phyloP scores from a whole-genome alignment of 495 filamentous ascomycete genomes.

The Podospora fimiseda region DNA sequence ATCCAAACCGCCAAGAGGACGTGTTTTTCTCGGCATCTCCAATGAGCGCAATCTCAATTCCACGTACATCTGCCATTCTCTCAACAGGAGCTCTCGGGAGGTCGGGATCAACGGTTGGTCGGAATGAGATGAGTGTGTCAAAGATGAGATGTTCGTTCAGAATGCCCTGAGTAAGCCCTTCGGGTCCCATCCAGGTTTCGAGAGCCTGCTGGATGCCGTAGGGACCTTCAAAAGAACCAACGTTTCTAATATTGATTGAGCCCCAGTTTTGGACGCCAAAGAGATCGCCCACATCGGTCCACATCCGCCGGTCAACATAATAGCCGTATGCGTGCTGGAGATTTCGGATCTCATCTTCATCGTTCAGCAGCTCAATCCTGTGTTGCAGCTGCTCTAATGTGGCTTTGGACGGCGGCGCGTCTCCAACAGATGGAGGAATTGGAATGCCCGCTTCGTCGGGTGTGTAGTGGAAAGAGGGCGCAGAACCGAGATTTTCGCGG shows the following conservation, averaged over 20 bases:
- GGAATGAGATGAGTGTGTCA: slow-evolving; percentile 13
- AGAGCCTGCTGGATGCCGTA: slow-evolving; percentile 5
- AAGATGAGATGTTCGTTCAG: slow-evolving; percentile 20
- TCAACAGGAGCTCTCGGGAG: not conserved
- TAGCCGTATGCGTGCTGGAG: slow-evolving; percentile 14
- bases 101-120: not conserved
- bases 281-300: slow-evolving; percentile 17
- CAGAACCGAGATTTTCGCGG: slow-evolving; percentile 4
- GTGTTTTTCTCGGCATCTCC: slow-evolving; percentile 9
- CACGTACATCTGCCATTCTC: slow-evolving; percentile 4
- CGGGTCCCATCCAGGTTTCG: slow-evolving; percentile 12
- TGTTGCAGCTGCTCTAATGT: slow-evolving; percentile 5
- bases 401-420: not conserved
- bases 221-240: not conserved
- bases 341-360: slow-evolving; percentile 20
- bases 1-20: slow-evolving; percentile 13
- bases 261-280: slow-evolving; percentile 7
- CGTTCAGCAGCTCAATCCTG: slow-evolving; percentile 15
- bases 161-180: slow-evolving; percentile 13
- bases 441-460: slow-evolving; percentile 13
- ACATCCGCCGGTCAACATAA: slow-evolving; percentile 21
- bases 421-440: slow-evolving; percentile 1
- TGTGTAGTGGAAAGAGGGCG: slow-evolving; percentile 15
- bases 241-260: not conserved
- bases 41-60: slow-evolving; percentile 18